These are phyloP conservation scores for Apiotrichum brassicae DNA, from an alignment of 1,284 basidiomycete species.

Conservation along the genomic window DNA sequence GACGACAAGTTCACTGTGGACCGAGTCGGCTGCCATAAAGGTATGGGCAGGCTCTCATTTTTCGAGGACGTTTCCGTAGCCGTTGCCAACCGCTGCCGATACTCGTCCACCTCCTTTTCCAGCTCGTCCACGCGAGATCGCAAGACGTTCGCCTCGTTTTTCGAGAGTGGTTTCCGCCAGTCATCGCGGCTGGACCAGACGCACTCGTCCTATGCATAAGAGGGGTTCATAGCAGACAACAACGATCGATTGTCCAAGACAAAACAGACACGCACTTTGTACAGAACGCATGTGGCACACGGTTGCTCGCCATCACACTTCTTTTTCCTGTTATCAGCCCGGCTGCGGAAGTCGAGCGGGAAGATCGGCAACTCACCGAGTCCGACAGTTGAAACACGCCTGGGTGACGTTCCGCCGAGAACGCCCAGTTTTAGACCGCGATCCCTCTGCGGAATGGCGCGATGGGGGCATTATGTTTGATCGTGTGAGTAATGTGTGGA, in stretches of 20 bases:
- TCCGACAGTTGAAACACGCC: slow-evolving; percentile 5
- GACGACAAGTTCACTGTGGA: background rate
- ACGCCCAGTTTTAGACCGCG: background rate
- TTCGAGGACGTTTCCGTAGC: background rate
- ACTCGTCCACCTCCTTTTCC: slow-evolving; percentile 9
- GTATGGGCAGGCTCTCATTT: too few species aligned
- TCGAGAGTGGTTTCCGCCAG: slow-evolving; percentile 25
- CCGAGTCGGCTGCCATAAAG: background rate
- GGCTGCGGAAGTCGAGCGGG: too few species aligned
- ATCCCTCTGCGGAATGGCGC: too few species aligned
- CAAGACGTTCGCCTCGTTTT: slow-evolving; percentile 26
- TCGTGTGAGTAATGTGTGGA: too few species aligned
- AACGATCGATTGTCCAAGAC: too few species aligned
- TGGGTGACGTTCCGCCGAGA: slow-evolving; percentile 7
- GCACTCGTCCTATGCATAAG: slow-evolving; percentile 35
- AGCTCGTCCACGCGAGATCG: slow-evolving; percentile 24
- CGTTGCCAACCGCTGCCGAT: background rate
- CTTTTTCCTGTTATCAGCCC: slow-evolving; percentile 22
- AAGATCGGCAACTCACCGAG: background rate
- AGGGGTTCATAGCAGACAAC: too few species aligned
- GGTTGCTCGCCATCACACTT: slow-evolving; percentile 39
- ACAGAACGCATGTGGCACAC: slow-evolving; percentile 34
- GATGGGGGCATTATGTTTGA: too few species aligned
- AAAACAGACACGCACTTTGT: too few species aligned
- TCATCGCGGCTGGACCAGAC: slow-evolving; percentile 24